Evolutionary conservation across 257 asterid species (phyloP), one percentile per base, ranked within the genome.

Genomic region (Penstemon eatonii): DNA sequence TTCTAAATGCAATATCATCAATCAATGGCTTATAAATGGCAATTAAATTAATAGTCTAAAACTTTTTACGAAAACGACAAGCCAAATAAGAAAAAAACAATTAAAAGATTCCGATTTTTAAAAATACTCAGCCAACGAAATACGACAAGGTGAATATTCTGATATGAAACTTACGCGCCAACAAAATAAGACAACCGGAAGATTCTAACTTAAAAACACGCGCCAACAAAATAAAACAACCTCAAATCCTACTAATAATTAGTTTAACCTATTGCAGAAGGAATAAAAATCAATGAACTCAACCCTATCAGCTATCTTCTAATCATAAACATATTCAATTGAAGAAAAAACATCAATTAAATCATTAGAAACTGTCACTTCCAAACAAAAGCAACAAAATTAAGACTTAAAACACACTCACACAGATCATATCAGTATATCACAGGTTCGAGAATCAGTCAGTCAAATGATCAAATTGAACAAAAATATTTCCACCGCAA

Each of bases 1-100:
- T 25, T 25, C 33, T 59, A 59, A 59, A 38, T 59, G 64, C 64
- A 58, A 39, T 40, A 52, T 15, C 63, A 40, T 15, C 44, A 25
- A 25, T 25, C 44, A 25, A 25, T 25, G 33, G 33, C 33, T 25
- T 25, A 25, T 25, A 25, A 25, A 25, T 25, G 33, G 33, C 33
- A 25, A 25, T 25, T 2, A 25, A 25, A 25, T 25, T 25, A 25
- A 25, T 25, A 1, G 33, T 25, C 33, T 25, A 25, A 0, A 25
- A 25, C 3, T 25, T 25, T 1, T 25, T 47, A 39, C 50, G 65
- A 59, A 59, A 59, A 38, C 8, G 65, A 50, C 66, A 65, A 69
- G 12, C 49, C 60, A 59, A 65, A 42, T 44, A 51, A 63, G 55
- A 41, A 63, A 76, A n/a, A 43, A 75, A 44, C 78, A 68, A 19